Evolutionary conservation across 2,329 filamentous ascomycete genomes (phyloP), one percentile per base, ranked within the genome.

Genomic region (Xylaria sp.): DNA sequence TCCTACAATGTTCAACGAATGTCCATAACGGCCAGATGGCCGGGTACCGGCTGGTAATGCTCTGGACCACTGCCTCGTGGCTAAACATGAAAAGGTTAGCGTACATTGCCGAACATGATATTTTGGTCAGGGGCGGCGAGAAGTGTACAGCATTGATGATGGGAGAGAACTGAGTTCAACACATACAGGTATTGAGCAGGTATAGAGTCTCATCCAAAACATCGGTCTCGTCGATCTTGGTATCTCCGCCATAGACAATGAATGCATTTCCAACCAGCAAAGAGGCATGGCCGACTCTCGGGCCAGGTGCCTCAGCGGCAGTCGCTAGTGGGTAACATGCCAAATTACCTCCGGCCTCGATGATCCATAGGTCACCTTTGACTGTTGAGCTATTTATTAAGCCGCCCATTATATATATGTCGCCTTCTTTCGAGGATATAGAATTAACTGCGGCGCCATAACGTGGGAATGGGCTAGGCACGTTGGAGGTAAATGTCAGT

Each of bases 221-320:
- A 77, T 99, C 95, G 33, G 88, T 87, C 73, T 98, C 95, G 58
- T 97, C 93, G 75, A 97, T 90, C 78, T 99, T 99, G 54, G 95
- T 99, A 77, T 99, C 96, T 74, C 95, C 95, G 52, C 95, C 96
- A 74, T 98, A 99, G 12, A 99, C 95, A 70, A 99, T 99, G 76
- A 98, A 99, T 0, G 95, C 95, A 78, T 99, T 99, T 61, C 96
- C 96, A 57, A 99, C 95, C 15, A 99, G 84, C 72, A 99, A 82
- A 81, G 94, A 96, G 19, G 94, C 86, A 79, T 99, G 95, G 3
- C 95, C 95, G 55, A 99, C 95, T 80, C 95, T 87, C 1, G 96
- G 95, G 3, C 95, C 94, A 1, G 95, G 96, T 0, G 95, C 95
- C 77, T 99, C 95, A 19, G 93, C 91, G 0, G 93, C 95, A 0